These are phyloP conservation scores for Cytospora piceicola DNA, from an alignment of 2,329 filamentous ascomycete genomes.

Conservation along the genomic window DNA sequence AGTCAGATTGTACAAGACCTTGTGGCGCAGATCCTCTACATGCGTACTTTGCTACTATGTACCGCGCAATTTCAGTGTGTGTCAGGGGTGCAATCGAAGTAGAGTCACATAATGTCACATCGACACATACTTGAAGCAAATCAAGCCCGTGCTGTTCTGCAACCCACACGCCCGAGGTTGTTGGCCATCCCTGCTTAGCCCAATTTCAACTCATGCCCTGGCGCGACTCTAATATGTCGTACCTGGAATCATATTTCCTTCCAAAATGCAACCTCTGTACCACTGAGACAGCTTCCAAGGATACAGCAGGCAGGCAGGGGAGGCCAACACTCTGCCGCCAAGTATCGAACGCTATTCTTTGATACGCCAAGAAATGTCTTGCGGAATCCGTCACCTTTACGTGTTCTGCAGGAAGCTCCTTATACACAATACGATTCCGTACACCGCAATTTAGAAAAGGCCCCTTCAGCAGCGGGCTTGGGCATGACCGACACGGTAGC, in stretches of 20 bases:
- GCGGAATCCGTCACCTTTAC: slow-evolving; percentile 5
- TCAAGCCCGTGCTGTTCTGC: slow-evolving; percentile 15
- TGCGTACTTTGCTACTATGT: background rate
- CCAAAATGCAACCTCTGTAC: slow-evolving; percentile 16
- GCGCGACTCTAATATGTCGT: slow-evolving; percentile 24
- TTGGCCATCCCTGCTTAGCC: slow-evolving; percentile 22
- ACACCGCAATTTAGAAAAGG: slow-evolving; percentile 19
- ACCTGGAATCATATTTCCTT: slow-evolving; percentile 27
- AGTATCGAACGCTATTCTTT: background rate
- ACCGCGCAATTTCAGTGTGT: slow-evolving; percentile 22
- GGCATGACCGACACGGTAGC: slow-evolving; percentile 10
- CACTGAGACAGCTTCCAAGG: slow-evolving; percentile 11
- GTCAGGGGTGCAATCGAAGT: slow-evolving; percentile 14
- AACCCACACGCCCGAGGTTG: slow-evolving; percentile 21
- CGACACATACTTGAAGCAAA: slow-evolving; percentile 17
- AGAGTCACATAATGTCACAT: slow-evolving; percentile 18
- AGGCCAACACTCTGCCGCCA: slow-evolving; percentile 17
- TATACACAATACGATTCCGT: background rate
- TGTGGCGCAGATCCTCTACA: slow-evolving; percentile 7
- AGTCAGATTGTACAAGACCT: slow-evolving; percentile 25
- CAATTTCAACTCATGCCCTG: slow-evolving; percentile 25
- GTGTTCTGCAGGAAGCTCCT: background rate
- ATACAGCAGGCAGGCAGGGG: slow-evolving; percentile 13
- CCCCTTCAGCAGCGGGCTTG: slow-evolving; percentile 17
- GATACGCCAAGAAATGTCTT: slow-evolving; percentile 3